Evolutionary conservation across 1,139 yeast species (phyloP), one percentile per base, ranked within the genome.

Genomic region (Pichia sp.): DNA sequence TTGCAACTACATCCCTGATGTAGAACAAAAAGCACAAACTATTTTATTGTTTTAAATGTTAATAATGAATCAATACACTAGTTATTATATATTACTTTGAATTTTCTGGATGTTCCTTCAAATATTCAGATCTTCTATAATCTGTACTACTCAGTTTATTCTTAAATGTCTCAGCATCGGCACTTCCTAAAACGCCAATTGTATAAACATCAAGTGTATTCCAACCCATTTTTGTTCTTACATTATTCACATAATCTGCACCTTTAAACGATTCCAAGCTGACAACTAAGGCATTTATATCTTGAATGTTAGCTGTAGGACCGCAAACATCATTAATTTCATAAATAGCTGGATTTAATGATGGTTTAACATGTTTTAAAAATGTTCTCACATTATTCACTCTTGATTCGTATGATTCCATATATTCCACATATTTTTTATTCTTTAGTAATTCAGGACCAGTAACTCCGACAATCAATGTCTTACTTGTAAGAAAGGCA

Each of bases 281-380:
- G 7, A 91, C 78, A 0, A 89, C 78, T 42, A 93, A 70, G 0
- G 88, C 83, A 51, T 88, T 83, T 33, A 93, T 86, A 31, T 78
- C 80, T 19, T 70, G 69, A 3, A 84, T 69, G n/a, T 73, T 70
- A 0, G 89, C 95, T 0, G 98, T 88, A 2, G 98, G 98, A 0
- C 99, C 99, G 62, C 94, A 88, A 1, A 89, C 74, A 59, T 93
- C 98, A 46, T 78, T 74, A 31, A 93, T 79, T 53, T 82, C 77
- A 41, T 72, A 74, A 19, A 74, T 59, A 22, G 72, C 72, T 10
- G 78, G 59, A 0, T 55, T 51, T 13, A 56, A 35, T 1, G 36
- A 14, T 2, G 81, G 76, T 37, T 66, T 66, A 19, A 80, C 59
- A 28, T 67, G 54, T 3, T 61, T 52, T 10, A 87, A 46, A 53